Base-by-base conservation (phyloP, 352 stramenopile genomes). In the Phytophthora cajani region DNA sequence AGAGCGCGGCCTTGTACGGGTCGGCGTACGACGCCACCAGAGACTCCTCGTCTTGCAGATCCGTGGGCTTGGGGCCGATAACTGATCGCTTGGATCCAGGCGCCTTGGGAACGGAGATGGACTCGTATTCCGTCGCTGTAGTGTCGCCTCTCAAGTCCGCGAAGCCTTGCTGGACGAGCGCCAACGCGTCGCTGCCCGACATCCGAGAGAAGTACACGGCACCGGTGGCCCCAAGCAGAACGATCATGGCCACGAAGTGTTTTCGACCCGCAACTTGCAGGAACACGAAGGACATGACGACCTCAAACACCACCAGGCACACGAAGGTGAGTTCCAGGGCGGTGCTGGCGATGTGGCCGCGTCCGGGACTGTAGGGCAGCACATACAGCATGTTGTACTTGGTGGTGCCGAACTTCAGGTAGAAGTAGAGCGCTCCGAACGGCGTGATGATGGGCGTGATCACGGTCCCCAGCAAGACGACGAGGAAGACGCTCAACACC, bases 341-440 rank as follows among this genome's bases (percentile, higher is more conserved):
- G 0, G 86, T 93, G 57, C 80, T 77, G 25, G 84, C 82, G 46
- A 94, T 79, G 63, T 93, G 81, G 23, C 84, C 87, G 23, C 83
- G 80, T 8, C 88, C 88, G 5, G 86, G 74, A 25, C 72, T 93
- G 67, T 88, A 90, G 12, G 85, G 84, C 21, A 89, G 61, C 30
- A 95, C 88, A 53, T 95, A 95, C 10, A 95, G 54, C 54, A 90
- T 86, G 59, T 93, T 93, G 78, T 95, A 95, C 80, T 95, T 95
- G 63, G 78, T 87, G 8, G 82, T 86, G 38, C 53, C 44, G 49
- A 78, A 87, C 62, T 93, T 92, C 69, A 95, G 69, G 64, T 91
- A 93, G 66, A 95, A 95, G 74, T 90, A 95, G 17, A 93, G 62
- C 21, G 85, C 86, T 6, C 84, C 88, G 49, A 95, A 93, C 4